Evolutionary conservation across 1,284 basidiomycete species (phyloP).

Genomic region (Wolfiporia cocos): DNA sequence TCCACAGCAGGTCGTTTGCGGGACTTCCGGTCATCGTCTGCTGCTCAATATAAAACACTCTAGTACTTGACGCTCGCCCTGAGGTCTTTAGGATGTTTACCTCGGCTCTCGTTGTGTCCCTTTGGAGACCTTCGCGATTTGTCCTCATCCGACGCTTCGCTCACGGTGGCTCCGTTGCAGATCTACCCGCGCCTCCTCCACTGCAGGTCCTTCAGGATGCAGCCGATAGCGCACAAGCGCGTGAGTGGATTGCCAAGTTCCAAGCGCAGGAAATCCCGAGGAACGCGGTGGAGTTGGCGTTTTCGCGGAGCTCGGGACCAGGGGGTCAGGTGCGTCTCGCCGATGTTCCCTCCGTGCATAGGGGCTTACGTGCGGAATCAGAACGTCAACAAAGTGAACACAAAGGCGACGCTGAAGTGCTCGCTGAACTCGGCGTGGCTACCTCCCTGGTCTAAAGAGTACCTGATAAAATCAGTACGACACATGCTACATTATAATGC

Average conservation of each 20-base stretch:
- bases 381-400: conserved; percentile 83
- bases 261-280: conserved; percentile 37
- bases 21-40: too few relatives aligned
- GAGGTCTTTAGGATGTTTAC: too few relatives aligned
- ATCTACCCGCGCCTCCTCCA: not conserved
- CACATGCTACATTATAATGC: not conserved
- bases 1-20: too few relatives aligned
- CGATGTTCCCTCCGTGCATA: not conserved
- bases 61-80: too few relatives aligned
- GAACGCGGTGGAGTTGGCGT: conserved; percentile 49
- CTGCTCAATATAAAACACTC: too few relatives aligned
- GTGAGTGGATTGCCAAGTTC: conserved; percentile 47
- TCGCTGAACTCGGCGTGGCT: conserved; percentile 56
- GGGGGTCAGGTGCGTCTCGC: conserved; percentile 59
- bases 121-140: too few relatives aligned
- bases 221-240: conserved; percentile 38
- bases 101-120: too few relatives aligned
- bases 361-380: conserved; percentile 21
- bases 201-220: conserved; percentile 25
- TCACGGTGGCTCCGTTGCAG: too few relatives aligned
- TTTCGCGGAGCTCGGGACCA: conserved; percentile 72
- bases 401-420: conserved; percentile 64
- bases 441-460: conserved; percentile 56
- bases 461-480: conserved; percentile 43
- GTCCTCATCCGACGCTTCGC: too few relatives aligned